Conservation (phyloP, 768 basidiomycete species). For the Collybia sordida region DNA sequence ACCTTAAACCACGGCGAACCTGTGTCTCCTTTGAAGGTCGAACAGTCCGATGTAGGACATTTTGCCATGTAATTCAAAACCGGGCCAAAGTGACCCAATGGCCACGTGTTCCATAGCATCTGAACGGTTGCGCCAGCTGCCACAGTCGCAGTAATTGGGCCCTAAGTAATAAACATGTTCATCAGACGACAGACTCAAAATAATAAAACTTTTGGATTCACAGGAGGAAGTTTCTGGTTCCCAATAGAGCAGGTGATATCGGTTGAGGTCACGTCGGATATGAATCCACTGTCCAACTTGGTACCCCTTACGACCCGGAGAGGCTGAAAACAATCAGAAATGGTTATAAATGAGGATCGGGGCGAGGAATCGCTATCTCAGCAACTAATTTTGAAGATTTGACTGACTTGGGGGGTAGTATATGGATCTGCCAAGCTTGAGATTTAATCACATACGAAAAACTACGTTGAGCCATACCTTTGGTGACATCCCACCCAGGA, state of each 20-base stretch:
- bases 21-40: slow-evolving; percentile 32
- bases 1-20: slow-evolving; percentile 43
- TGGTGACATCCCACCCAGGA: slow-evolving; percentile 7
- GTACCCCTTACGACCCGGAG: slow-evolving; percentile 33
- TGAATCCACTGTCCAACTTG: slow-evolving; percentile 35
- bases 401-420: slow-evolving; percentile 27
- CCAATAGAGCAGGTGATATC: slow-evolving; percentile 40
- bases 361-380: no score
- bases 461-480: background rate
- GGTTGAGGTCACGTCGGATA: slow-evolving; percentile 25
- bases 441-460: background rate
- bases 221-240: slow-evolving; percentile 33
- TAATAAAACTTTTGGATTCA: slow-evolving; percentile 7
- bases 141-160: slow-evolving; percentile 33
- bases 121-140: slow-evolving; percentile 35
- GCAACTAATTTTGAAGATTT: no score
- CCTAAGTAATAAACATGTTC: slow-evolving; percentile 19
- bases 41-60: slow-evolving; percentile 33
- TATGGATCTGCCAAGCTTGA: slow-evolving; percentile 23
- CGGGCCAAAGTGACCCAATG: slow-evolving; percentile 36
- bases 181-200: no score
- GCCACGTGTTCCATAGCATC: slow-evolving; percentile 40
- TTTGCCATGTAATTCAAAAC: slow-evolving; percentile 40
- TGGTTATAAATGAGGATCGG: no score
- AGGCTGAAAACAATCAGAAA: slow-evolving; percentile 16